phyloP scores from a whole-genome alignment of 2,329 filamentous ascomycete species.

The Aspergillus pseudoterreus region DNA sequence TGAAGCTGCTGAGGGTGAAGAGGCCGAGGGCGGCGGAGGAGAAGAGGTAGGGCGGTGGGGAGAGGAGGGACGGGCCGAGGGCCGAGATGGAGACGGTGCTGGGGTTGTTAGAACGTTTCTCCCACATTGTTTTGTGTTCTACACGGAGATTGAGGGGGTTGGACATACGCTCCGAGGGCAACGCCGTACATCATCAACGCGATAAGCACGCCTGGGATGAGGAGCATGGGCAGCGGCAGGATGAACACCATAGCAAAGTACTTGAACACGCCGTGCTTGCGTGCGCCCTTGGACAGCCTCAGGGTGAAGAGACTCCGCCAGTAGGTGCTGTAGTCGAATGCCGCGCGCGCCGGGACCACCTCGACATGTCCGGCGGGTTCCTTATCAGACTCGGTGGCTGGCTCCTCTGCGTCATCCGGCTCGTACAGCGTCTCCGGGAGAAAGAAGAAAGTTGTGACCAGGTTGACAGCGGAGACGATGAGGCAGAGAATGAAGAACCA shows the following conservation, averaged over 20 bases:
- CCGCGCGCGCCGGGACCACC: not conserved
- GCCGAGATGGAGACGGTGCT: conserved; percentile 26
- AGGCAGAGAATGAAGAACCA: conserved; percentile 36
- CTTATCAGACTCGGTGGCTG: conserved; percentile 9
- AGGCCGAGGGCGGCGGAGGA: conserved; percentile 22
- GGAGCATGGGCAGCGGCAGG: conserved; percentile 22
- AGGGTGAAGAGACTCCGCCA: conserved; percentile 27
- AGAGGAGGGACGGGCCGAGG: conserved; percentile 23
- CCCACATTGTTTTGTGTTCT: too few relatives aligned
- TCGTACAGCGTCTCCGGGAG: conserved; percentile 34
- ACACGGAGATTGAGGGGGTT: not conserved
- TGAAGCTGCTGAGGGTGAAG: conserved; percentile 31
- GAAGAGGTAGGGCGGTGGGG: conserved; percentile 31
- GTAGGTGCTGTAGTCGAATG: conserved; percentile 20
- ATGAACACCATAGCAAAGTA: conserved; percentile 14
- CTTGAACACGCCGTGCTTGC: conserved; percentile 15
- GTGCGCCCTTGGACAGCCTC: conserved; percentile 17
- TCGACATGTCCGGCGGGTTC: conserved; percentile 18
- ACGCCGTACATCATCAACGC: conserved; percentile 27
- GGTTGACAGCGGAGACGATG: conserved; percentile 29
- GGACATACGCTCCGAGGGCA: conserved; percentile 23
- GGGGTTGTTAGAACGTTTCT: not conserved
- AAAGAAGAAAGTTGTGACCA: conserved; percentile 30
- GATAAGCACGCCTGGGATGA: conserved; percentile 22
- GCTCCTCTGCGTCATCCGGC: conserved; percentile 22